phyloP scores from a whole-genome alignment of 257 asterid genomes.

The Solanum rostratum region DNA sequence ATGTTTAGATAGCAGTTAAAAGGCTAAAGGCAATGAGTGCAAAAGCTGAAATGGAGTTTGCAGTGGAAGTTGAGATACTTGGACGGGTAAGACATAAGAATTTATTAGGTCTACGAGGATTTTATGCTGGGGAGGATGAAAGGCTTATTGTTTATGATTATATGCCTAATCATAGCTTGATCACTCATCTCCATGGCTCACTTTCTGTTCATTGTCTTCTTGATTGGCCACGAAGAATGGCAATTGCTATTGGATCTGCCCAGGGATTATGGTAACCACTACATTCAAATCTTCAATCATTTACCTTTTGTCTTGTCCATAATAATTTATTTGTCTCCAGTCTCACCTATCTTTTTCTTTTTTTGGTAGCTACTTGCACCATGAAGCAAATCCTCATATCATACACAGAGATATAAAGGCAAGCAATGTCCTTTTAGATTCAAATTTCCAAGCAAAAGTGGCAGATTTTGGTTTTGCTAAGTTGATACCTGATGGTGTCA shows the following conservation, averaged over 20 bases:
- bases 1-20: constrained; percentile 56
- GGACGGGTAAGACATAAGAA: constrained; percentile 74
- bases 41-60: constrained; percentile 87
- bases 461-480: constrained; percentile 84
- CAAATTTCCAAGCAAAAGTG: constrained; percentile 52
- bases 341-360: background rate
- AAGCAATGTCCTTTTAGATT: constrained; percentile 65
- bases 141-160: constrained; percentile 70
- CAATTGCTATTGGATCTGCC: constrained; percentile 49
- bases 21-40: constrained; percentile 60
- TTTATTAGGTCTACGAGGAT: constrained; percentile 62
- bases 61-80: constrained; percentile 72
- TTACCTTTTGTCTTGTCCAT: no score
- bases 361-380: constrained; percentile 59
- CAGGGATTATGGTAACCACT: constrained; percentile 49
- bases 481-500: constrained; percentile 60
- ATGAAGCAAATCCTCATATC: constrained; percentile 70
- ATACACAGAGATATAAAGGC: constrained; percentile 83
- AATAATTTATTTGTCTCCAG: background rate
- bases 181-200: constrained; percentile 65
- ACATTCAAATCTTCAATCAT: background rate
- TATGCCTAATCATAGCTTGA: constrained; percentile 74
- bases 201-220: constrained; percentile 46
- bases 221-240: constrained; percentile 55
- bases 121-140: constrained; percentile 68